Evolutionary conservation across 1,139 yeast species (phyloP), one percentile per base, ranked within the genome.

Genomic region (Protomyces gravidus): DNA sequence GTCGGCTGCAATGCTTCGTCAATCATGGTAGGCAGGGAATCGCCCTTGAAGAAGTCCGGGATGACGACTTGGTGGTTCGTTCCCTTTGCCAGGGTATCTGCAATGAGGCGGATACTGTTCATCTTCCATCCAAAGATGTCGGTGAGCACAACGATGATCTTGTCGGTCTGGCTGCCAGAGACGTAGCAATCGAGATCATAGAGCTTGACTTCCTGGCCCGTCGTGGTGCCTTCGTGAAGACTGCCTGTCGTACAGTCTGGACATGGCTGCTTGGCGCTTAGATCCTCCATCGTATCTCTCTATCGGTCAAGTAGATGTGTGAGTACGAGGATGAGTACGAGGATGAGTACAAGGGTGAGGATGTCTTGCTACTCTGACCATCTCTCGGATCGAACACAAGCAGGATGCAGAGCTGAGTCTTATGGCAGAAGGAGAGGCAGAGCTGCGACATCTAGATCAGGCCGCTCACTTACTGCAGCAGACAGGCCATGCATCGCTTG

Each of bases 111-210:
- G 50, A 63, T 21, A 45, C 62, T 63, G 26, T 47, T 50, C 39
- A 63, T 25, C 21, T 40, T 53, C 61, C 61, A 63, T 19, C 65
- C 64, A 58, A 63, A 63, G 47, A 63, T 56, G 30, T 63, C 65
- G 15, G 62, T 45, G 17, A 62, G 9, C 48, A 56, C 25, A 40
- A 63, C 39, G 49, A 63, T 50, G 32, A 56, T 59, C 11, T 49
- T 32, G 27, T 45, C 62, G 15, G 55, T 53, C 50, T 27, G 19
- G 15, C 50, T 48, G 45, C 53, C 59, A n/a, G 61, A 39, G 28
- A 56, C 60, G 25, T 63, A 63, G 17, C 56, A 46, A 19, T 50
- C 52, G 11, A 56, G 39, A 3, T 63, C 64, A 19, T 30, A 42
- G 28, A 55, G 33, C 23, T 28, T 27, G 23, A 19, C 32, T 26